phyloP scores from a whole-genome alignment of 139 green algal genomes.

The Picochlorum costavermella region DNA sequence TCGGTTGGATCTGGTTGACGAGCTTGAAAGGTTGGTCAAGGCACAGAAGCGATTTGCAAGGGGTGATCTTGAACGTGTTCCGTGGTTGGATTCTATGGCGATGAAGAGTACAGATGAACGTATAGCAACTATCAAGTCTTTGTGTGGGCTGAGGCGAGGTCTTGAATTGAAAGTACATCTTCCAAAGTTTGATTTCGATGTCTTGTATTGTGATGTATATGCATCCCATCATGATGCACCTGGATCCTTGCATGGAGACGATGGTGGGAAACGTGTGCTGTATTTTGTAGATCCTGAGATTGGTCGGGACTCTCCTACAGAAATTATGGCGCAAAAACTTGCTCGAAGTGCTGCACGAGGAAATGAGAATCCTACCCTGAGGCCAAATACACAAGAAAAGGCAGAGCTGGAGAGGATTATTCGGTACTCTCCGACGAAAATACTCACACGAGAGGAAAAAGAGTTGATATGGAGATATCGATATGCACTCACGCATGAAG shows the following conservation, averaged over 20 bases:
- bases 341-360: constrained; percentile 59
- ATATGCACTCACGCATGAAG: constrained; percentile 59
- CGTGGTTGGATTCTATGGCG: constrained; percentile 79
- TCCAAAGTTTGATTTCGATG: too few species aligned
- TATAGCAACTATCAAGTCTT: constrained; percentile 46
- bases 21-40: constrained; percentile 56
- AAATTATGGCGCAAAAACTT: constrained; percentile 91
- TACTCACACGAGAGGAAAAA: constrained; percentile 46
- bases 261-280: constrained; percentile 20
- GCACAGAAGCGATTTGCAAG: constrained; percentile 60
- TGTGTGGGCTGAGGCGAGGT: constrained; percentile 13
- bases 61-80: constrained; percentile 61
- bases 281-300: constrained; percentile 68
- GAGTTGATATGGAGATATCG: constrained; percentile 85
- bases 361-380: constrained; percentile 66
- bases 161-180: not conserved
- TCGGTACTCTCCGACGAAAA: constrained; percentile 44
- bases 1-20: constrained; percentile 18
- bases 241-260: not conserved
- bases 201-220: too few species aligned
- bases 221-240: not conserved
- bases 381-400: constrained; percentile 72
- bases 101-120: constrained; percentile 19
- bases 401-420: constrained; percentile 39
- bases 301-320: constrained; percentile 68